These are phyloP conservation scores for Pouteria glomerata DNA, from an alignment of 148 eudicot species.

Conservation along the genomic window DNA sequence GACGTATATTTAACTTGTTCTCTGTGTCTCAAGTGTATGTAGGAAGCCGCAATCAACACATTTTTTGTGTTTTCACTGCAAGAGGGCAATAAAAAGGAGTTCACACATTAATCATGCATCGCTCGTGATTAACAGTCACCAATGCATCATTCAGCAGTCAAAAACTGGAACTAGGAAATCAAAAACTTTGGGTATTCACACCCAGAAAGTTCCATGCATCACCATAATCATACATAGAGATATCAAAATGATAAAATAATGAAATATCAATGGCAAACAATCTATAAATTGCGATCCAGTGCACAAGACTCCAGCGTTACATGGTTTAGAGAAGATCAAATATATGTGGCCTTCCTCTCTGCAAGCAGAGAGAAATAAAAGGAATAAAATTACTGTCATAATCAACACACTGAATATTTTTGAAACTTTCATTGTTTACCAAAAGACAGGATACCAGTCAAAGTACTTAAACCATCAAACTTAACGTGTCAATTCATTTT, in stretches of 20 bases:
- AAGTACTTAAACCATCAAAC: constrained; percentile 3
- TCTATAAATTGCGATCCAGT: too few relatives aligned
- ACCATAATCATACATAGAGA: not conserved
- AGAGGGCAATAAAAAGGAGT: not conserved
- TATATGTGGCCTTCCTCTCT: too few relatives aligned
- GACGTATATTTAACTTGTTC: constrained; percentile 76
- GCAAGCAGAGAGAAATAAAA: too few relatives aligned
- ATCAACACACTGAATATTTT: too few relatives aligned
- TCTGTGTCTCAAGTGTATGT: constrained; percentile 80
- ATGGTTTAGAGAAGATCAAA: too few relatives aligned
- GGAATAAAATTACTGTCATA: too few relatives aligned
- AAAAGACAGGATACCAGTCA: constrained; percentile 1
- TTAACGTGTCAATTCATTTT: not conserved
- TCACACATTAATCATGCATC: not conserved
- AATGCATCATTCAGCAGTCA: constrained; percentile 2
- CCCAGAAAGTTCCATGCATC: not conserved
- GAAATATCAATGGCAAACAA: too few relatives aligned
- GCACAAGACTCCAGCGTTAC: too few relatives aligned
- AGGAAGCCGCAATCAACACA: constrained; percentile 82
- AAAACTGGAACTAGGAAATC: not conserved
- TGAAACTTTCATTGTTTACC: not conserved
- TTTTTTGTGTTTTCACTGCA: constrained; percentile 88
- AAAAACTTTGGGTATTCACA: not conserved
- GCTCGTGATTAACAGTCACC: not conserved
- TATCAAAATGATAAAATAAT: too few relatives aligned